These are phyloP conservation scores for Fusarium kyushuense DNA, from an alignment of 2,329 filamentous ascomycete species.

Conservation along the genomic window DNA sequence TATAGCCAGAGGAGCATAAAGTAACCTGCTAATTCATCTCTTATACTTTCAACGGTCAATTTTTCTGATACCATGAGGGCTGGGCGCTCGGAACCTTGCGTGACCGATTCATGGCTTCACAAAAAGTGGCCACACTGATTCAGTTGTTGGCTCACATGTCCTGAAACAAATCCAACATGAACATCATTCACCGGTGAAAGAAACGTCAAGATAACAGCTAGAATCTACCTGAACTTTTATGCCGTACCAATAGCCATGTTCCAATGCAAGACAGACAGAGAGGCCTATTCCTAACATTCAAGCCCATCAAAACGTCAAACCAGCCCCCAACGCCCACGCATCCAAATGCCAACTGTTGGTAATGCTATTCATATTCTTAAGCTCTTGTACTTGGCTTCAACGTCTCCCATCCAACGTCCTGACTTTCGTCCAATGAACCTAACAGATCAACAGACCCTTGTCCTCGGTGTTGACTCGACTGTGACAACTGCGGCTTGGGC, in stretches of 20 bases:
- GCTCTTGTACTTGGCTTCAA: constrained; percentile 60
- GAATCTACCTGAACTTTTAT: constrained; percentile 13
- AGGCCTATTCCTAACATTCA: constrained; percentile 1
- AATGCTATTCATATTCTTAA: constrained; percentile 18
- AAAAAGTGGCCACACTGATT: constrained; percentile 18
- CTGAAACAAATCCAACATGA: constrained; percentile 11
- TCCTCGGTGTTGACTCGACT: constrained; percentile 45
- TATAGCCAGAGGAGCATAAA: too few species aligned
- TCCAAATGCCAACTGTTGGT: constrained; percentile 9
- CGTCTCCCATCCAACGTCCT: constrained; percentile 67
- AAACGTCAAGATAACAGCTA: not conserved
- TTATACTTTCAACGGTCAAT: too few species aligned
- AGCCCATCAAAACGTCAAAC: constrained; percentile 16
- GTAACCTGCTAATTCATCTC: too few species aligned
- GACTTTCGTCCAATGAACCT: constrained; percentile 63
- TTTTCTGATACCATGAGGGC: too few species aligned
- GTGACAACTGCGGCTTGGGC: constrained; percentile 37
- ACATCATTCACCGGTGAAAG: not conserved
- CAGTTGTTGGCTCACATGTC: constrained; percentile 27
- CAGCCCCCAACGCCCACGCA: constrained; percentile 27
- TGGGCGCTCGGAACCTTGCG: not conserved
- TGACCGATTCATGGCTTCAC: constrained; percentile 10
- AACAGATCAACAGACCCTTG: constrained; percentile 55
- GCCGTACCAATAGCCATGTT: not conserved
- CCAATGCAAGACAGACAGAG: constrained; percentile 8